Percentiles rank a stretch among this genome's conserved stretches.
Conservation (phyloP, 1,284 basidiomycete genomes). For the Cryptococcus jaspeensis region DNA sequence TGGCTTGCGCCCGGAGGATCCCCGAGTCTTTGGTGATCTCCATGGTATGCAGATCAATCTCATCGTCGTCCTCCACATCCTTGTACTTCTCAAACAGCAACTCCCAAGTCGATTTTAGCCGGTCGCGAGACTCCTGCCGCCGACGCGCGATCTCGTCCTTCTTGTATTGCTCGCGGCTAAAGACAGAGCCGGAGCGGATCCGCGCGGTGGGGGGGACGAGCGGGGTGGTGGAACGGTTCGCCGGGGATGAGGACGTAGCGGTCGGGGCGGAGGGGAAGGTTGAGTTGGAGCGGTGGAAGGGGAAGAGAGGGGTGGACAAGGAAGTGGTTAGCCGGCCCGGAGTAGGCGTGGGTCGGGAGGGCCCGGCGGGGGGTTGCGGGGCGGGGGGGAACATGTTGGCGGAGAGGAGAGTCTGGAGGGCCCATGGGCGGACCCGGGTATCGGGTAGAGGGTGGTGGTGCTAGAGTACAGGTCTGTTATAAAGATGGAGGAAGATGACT, state of each 20-base stretch:
- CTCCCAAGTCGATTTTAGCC: constrained; percentile 34
- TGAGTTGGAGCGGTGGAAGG: not conserved
- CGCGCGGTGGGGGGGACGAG: constrained; percentile 10
- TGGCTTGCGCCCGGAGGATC: constrained; percentile 9
- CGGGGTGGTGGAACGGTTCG: constrained; percentile 8
- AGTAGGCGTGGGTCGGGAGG: not conserved
- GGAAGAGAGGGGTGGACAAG: not conserved
- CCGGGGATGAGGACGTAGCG: not conserved
- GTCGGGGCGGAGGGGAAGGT: not conserved
- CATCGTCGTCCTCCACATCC: constrained; percentile 48
- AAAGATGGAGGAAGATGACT: no score
- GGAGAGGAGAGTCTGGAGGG: not conserved
- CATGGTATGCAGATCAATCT: constrained; percentile 43
- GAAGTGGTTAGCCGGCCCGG: no score
- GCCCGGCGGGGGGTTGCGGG: not conserved
- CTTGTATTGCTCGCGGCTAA: constrained; percentile 3
- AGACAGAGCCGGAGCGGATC: constrained; percentile 13
- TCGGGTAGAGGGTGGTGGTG: not conserved
- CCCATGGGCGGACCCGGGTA: no score
- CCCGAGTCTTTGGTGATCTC: constrained; percentile 36
- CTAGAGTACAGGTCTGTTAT: not conserved
- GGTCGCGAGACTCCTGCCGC: constrained; percentile 19
- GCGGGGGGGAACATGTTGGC: not conserved
- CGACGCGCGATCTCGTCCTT: constrained; percentile 10
- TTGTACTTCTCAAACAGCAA: constrained; percentile 42